Percentiles rank a stretch among this genome's conserved stretches.
Conservation (phyloP, 179 eudicot species). For the Spinacia oleracea region DNA sequence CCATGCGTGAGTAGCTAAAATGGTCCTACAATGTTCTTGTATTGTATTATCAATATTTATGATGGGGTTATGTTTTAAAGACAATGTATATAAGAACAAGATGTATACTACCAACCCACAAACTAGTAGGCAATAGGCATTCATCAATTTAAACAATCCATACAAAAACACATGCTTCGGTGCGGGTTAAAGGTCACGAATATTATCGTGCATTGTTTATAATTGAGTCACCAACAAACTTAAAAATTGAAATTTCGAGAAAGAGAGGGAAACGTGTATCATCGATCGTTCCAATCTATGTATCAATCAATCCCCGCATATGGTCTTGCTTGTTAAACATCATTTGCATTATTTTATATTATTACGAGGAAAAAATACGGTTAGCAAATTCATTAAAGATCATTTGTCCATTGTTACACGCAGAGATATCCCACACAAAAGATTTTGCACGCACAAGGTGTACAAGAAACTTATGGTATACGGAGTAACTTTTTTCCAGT, state of each 20-base stretch:
- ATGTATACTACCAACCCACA: slow-evolving; percentile 14
- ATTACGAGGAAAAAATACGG: too few relatives aligned
- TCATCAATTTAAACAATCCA: slow-evolving; percentile 21
- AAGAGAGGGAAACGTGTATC: slow-evolving; percentile 2
- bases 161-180: slow-evolving; percentile 16
- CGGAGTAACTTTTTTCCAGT: too few relatives aligned
- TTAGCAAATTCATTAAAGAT: too few relatives aligned
- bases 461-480: too few relatives aligned
- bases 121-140: slow-evolving; percentile 20
- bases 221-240: slow-evolving; percentile 1
- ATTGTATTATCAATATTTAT: not conserved
- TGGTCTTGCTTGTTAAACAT: too few relatives aligned
- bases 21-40: not conserved
- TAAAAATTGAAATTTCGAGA: slow-evolving; percentile 16
- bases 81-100: slow-evolving; percentile 20
- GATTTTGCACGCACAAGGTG: too few relatives aligned
- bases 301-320: not conserved
- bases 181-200: slow-evolving; percentile 29
- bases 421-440: too few relatives aligned
- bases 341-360: too few relatives aligned
- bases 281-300: not conserved
- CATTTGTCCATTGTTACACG: too few relatives aligned
- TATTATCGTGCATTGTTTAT: slow-evolving; percentile 26
- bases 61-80: not conserved
- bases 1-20: not conserved